Evolutionary conservation across 2,329 filamentous ascomycete species (phyloP), one percentile per base, ranked within the genome.

Genomic region (Dactylellina cionopaga): DNA sequence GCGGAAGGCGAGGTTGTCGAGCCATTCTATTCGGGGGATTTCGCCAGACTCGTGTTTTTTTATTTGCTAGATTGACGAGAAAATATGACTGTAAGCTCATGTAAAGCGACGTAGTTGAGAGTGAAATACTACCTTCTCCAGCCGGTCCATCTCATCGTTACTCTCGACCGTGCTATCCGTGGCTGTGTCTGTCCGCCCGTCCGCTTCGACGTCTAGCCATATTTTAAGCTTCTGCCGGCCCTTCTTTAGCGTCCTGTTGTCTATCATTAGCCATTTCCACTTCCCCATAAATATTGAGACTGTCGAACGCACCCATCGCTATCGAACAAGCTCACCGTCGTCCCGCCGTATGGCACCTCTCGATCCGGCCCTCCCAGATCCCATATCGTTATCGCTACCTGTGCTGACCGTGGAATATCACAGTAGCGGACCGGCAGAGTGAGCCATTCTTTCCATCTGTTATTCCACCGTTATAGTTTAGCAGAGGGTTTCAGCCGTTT

Each of bases 21-120:
- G 86, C 96, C 95, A 99, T 77, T 96, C 92, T 49, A 96, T 90
- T 13, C 92, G 88, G 0, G 92, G 89, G 24, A 99, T 94, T 79
- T 99, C 95, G 15, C 92, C 93, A 90, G 97, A 96, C 79, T 99
- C 96, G 78, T 98, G 95, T 81, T 96, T 96, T 81, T 99, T 99
- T 79, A 99, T 90, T 19, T 98, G 81, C 59, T 75, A 39, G 33
- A 35, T 46, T 7, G 11, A 24, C n/a, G 9, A 27, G 15, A 31
- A 13, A 43, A 11, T 24, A 13, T 44, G 11, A 5, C n/a, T n/a
- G n/a, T 22, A 52, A 52, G 25, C n/a, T 31, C n/a, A 29, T 24
- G 1, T 24, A 13, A 25, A 2, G 24, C 24, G 3, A 13, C 24
- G 51, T 5, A 13, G n/a, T 11, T 19, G 24, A 49, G 35, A 37